Evolutionary conservation across 306 rosid species (phyloP).

Genomic region (Fragaria iinumae): DNA sequence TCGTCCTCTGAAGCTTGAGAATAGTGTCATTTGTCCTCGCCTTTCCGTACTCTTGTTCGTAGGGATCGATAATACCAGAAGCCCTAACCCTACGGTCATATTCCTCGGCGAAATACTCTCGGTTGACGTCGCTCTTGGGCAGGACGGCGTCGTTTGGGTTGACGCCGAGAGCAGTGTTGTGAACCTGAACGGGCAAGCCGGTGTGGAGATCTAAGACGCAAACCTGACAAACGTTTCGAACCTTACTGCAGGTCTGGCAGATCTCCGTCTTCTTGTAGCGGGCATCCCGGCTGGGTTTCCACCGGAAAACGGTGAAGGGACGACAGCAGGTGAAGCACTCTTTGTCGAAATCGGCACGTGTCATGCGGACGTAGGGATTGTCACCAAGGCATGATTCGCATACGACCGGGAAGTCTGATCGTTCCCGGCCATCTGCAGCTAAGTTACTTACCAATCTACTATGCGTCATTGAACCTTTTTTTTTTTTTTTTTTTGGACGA

Average conservation of each 20-base stretch:
- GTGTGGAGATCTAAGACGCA: slow-evolving; percentile 87
- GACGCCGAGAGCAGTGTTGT: slow-evolving; percentile 72
- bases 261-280: slow-evolving; percentile 80
- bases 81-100: slow-evolving; percentile 86
- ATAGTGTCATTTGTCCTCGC: slow-evolving; percentile 77
- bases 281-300: slow-evolving; percentile 91
- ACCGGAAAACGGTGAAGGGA: slow-evolving; percentile 86
- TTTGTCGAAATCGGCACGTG: slow-evolving; percentile 68
- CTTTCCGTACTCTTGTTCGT: slow-evolving; percentile 62
- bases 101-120: slow-evolving; percentile 89
- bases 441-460: background rate
- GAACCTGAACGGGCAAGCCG: slow-evolving; percentile 84
- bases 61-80: background rate
- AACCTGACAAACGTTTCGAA: slow-evolving; percentile 86
- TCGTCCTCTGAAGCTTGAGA: slow-evolving; percentile 83
- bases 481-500: no score
- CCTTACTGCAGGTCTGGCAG: slow-evolving; percentile 86
- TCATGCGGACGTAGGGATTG: slow-evolving; percentile 23
- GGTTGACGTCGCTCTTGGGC: slow-evolving; percentile 87
- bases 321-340: slow-evolving; percentile 91
- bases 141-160: slow-evolving; percentile 63
- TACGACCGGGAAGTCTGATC: background rate
- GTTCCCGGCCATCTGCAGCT: background rate
- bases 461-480: background rate
- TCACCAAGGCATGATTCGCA: background rate